Conservation (phyloP, 768 basidiomycete species). For the Amanita thiersii region DNA sequence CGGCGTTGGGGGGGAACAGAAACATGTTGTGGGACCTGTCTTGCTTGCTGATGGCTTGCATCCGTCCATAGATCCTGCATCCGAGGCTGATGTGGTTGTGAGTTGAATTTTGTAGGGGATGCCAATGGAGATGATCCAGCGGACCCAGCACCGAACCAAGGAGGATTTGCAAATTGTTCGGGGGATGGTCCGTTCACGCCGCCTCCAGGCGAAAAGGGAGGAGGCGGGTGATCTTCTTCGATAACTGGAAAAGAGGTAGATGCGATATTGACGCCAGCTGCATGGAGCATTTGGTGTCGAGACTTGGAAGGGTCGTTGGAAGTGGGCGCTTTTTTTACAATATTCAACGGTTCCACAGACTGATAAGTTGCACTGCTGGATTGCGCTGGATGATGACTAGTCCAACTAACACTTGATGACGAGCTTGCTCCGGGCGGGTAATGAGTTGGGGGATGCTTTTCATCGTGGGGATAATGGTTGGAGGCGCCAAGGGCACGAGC, state of each 20-base stretch:
- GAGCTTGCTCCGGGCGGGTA: neutral
- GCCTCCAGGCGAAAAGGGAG: slow-evolving; percentile 32
- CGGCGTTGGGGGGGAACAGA: slow-evolving; percentile 7
- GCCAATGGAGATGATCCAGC: slow-evolving; percentile 33
- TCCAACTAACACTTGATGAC: neutral
- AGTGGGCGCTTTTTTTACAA: slow-evolving; percentile 21
- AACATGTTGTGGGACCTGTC: neutral
- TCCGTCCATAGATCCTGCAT: slow-evolving; percentile 23
- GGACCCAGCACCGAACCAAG: slow-evolving; percentile 16
- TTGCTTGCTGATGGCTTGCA: neutral
- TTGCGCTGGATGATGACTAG: neutral
- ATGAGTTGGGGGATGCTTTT: neutral
- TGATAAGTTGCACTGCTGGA: neutral
- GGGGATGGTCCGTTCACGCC: slow-evolving; percentile 26
- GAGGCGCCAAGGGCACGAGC: slow-evolving; percentile 13
- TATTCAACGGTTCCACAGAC: slow-evolving; percentile 21
- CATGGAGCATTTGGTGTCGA: slow-evolving; percentile 12
- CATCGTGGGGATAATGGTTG: neutral
- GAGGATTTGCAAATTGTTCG: slow-evolving; percentile 3
- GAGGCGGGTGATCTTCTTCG: slow-evolving; percentile 15
- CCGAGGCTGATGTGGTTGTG: neutral
- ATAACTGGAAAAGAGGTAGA: slow-evolving; percentile 9
- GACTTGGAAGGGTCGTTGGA: slow-evolving; percentile 11
- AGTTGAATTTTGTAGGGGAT: neutral
- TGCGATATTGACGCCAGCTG: slow-evolving; percentile 5